phyloP scores from a whole-genome alignment of 2,329 filamentous ascomycete genomes.

The Fusarium nygamai region DNA sequence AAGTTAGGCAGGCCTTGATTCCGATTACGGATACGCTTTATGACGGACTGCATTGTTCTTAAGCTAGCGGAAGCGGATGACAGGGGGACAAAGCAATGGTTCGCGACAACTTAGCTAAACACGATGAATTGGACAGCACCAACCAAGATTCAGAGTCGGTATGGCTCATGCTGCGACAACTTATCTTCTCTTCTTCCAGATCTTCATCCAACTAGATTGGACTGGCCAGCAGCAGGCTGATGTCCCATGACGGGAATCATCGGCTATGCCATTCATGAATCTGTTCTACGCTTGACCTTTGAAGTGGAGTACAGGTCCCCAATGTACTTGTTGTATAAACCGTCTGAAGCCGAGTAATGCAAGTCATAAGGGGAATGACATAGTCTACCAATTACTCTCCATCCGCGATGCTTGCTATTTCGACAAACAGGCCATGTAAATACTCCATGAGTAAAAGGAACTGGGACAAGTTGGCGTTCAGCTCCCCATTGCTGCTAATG shows the following conservation, averaged over 20 bases:
- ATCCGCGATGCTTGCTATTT: too few species aligned
- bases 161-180: not conserved
- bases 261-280: not conserved
- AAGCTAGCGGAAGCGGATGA: not conserved
- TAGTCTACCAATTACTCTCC: too few species aligned
- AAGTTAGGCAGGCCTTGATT: too few species aligned
- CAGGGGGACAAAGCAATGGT: not conserved
- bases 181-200: not conserved
- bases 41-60: accelerated
- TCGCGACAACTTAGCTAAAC: not conserved
- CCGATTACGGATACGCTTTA: not conserved
- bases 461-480: not conserved
- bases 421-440: too few species aligned
- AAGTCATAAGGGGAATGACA: not conserved
- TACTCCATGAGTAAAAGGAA: not conserved
- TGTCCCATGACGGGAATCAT: not conserved
- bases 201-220: too few species aligned
- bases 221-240: not conserved
- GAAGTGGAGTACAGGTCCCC: not conserved
- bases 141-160: not conserved
- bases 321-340: not conserved
- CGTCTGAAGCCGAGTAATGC: conserved; percentile 20
- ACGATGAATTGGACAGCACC: not conserved
- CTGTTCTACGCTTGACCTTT: not conserved
- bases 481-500: not conserved